phyloP scores from a whole-genome alignment of 306 rosid species.

The Sophora flavescens region DNA sequence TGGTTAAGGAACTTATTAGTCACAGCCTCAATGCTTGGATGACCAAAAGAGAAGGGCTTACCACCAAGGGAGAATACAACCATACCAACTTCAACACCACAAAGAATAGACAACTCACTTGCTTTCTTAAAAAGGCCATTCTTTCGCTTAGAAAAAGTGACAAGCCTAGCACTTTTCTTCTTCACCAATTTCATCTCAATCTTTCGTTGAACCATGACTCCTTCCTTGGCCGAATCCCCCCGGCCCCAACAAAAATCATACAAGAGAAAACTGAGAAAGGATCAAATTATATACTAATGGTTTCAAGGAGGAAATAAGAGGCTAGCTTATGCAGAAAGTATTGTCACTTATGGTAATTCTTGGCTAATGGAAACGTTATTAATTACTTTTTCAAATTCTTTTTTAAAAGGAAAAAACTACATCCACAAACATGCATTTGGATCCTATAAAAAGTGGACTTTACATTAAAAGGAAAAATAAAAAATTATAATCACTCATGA shows the following conservation, averaged over 20 bases:
- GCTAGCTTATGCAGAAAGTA: not conserved
- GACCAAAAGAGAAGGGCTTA: slow-evolving; percentile 67
- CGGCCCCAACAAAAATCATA: not conserved
- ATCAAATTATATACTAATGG: not conserved
- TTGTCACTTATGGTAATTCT: not conserved
- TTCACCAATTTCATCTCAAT: slow-evolving; percentile 65
- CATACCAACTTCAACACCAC: slow-evolving; percentile 57
- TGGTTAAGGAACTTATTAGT: slow-evolving; percentile 45
- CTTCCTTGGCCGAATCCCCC: not conserved
- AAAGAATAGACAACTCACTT: slow-evolving; percentile 61
- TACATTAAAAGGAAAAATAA: too few species aligned
- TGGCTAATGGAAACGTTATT: not conserved
- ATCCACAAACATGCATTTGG: not conserved
- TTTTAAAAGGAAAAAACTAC: not conserved
- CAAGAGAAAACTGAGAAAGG: not conserved
- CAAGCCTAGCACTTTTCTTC: slow-evolving; percentile 57
- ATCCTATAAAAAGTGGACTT: too few species aligned
- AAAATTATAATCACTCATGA: too few species aligned
- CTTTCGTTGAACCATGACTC: slow-evolving; percentile 53
- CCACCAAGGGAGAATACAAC: slow-evolving; percentile 61
- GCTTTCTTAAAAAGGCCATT: slow-evolving; percentile 69
- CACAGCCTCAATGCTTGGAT: slow-evolving; percentile 53
- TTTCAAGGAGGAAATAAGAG: not conserved
- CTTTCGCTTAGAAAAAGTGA: slow-evolving; percentile 71
- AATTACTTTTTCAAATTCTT: not conserved